Evolutionary conservation across 192 early-diverging fungal genomes (phyloP), one percentile per base, ranked within the genome.

Genomic region (Entophlyctis luteolus): DNA sequence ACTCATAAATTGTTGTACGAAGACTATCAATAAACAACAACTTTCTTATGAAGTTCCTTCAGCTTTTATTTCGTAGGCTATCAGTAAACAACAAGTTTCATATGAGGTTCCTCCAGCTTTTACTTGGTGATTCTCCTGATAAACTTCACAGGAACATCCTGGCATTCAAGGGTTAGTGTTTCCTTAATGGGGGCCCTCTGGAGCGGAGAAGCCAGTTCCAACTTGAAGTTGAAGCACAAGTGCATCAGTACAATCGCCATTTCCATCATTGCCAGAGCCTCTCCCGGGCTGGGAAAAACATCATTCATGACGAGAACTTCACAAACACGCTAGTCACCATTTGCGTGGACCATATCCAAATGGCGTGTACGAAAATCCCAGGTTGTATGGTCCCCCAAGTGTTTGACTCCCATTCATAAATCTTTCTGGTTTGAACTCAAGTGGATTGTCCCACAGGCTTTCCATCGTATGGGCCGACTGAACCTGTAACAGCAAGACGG

Each of bases 181-280:
- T 52, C 49, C 25, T 52, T 52, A 18, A 52, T 32, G 4, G 23
- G 16, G 6, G 23, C 14, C 8, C 31, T 45, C 42, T 45, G 42
- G 20, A 45, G 42, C 42, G 42, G 42, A 16, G 14, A 12, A 12
- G 42, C 20, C 42, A 45, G 14, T 12, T 12, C 37, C 2, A 60
- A 42, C 10, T 32, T 36, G 32, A 60, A 6, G 6, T 45, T 38
- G 35, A 25, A 60, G 28, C 34, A 38, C 34, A 60, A 2, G 31
- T 20, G 18, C 8, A 8, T 31, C 20, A 60, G 16, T 5, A 60
- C 6, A 16, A 60, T 31, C 18, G 18, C 28, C 58, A 60, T 60
- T 45, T 60, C 36, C 58, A 60, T n/a, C n/a, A 45, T 38, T 16
- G 58, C 58, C 8, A 60, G 20, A 0, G 37, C 38, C 29, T 60